Evolutionary conservation across 805 yeast genomes (phyloP).

Genomic region (Suhomyces vadensis): DNA sequence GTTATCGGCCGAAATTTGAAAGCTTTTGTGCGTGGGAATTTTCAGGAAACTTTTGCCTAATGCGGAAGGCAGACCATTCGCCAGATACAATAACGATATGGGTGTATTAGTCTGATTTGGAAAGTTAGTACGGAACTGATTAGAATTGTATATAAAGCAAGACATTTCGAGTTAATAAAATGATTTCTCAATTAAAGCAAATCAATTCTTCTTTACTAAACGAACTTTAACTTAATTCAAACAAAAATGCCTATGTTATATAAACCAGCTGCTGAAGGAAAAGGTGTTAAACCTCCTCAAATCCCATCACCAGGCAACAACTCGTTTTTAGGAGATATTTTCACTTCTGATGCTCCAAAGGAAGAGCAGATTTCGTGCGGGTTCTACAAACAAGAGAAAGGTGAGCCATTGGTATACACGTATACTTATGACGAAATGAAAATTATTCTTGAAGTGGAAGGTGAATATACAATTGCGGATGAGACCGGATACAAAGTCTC

Average conservation of each 20-base stretch:
- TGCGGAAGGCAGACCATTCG: conserved; percentile 2
- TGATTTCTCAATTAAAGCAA: too few species aligned
- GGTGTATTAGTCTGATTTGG: not conserved
- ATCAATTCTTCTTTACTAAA: too few species aligned
- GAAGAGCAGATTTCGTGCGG: conserved; percentile 66
- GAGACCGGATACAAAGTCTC: conserved; percentile 60
- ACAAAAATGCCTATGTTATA: conserved; percentile 55
- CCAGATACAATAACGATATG: not conserved
- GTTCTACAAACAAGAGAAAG: conserved; percentile 67
- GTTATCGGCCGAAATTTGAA: too few species aligned
- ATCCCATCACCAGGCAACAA: conserved; percentile 67
- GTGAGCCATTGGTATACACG: conserved; percentile 66
- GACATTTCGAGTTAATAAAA: too few species aligned
- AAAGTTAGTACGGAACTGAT: not conserved
- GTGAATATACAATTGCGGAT: conserved; percentile 61
- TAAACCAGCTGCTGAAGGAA: conserved; percentile 54
- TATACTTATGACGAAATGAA: conserved; percentile 63
- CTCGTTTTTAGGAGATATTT: conserved; percentile 67
- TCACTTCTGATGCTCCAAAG: conserved; percentile 59
- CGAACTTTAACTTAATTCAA: too few species aligned
- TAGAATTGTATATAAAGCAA: not conserved
- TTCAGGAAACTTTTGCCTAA: not conserved
- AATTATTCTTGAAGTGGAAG: conserved; percentile 65
- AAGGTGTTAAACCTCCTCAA: conserved; percentile 54
- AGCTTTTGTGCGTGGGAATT: too few species aligned